A percentile compares a stretch with the other conserved stretches of the same genome.
These are phyloP conservation scores for Pleomassaria siparia DNA, from an alignment of 2,329 filamentous ascomycete genomes.

Conservation along the genomic window DNA sequence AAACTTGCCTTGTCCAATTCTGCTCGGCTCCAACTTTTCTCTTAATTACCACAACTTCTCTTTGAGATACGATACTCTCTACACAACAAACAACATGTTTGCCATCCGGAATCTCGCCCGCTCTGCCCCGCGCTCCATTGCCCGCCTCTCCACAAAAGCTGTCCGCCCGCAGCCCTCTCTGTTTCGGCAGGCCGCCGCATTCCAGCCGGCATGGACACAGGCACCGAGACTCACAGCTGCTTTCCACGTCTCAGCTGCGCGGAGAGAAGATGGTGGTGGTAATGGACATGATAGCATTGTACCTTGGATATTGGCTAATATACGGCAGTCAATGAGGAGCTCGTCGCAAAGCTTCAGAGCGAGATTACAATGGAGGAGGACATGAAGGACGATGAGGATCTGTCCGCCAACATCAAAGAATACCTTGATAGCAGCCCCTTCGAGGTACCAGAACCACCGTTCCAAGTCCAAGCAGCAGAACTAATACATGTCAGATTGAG, in stretches of 20 bases:
- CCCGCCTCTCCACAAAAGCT: slow-evolving; percentile 44
- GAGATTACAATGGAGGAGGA: slow-evolving; percentile 68
- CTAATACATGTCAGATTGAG: slow-evolving; percentile 51
- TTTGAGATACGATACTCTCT: slow-evolving; percentile 8
- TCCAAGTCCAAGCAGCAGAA: slow-evolving; percentile 1
- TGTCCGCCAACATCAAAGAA: slow-evolving; percentile 78
- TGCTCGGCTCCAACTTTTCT: slow-evolving; percentile 3
- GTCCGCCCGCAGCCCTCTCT: slow-evolving; percentile 38
- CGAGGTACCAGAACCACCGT: slow-evolving; percentile 56
- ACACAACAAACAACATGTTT: slow-evolving; percentile 43
- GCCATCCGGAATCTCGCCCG: slow-evolving; percentile 50
- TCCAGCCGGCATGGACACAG: slow-evolving; percentile 37
- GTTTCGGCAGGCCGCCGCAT: slow-evolving; percentile 36
- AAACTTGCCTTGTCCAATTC: background rate
- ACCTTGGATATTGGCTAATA: slow-evolving; percentile 13
- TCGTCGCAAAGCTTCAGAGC: slow-evolving; percentile 76
- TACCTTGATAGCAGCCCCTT: slow-evolving; percentile 86
- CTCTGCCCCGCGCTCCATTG: slow-evolving; percentile 46
- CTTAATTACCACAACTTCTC: background rate
- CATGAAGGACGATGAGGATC: slow-evolving; percentile 70
- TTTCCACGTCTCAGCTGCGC: slow-evolving; percentile 47
- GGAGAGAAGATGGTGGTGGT: slow-evolving; percentile 39
- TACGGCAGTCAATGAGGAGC: slow-evolving; percentile 65
- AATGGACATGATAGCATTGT: slow-evolving; percentile 1
- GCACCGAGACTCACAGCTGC: slow-evolving; percentile 38